These are phyloP conservation scores for Scleroderma bovista DNA, from an alignment of 768 basidiomycete species.

Conservation along the genomic window DNA sequence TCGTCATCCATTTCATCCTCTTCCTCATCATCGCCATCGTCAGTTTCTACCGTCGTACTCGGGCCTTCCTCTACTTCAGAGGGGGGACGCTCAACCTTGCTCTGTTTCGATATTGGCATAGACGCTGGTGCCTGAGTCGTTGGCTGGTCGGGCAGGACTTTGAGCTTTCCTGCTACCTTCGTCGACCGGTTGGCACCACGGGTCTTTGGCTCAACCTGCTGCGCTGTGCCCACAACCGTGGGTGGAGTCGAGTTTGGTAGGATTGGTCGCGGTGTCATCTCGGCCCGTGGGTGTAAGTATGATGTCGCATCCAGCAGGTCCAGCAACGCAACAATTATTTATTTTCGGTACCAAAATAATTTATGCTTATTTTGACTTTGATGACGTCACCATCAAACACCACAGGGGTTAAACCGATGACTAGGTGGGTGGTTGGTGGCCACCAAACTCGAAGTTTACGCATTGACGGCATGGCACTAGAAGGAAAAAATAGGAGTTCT, in stretches of 20 bases:
- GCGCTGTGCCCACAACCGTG: not conserved
- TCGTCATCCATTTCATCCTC: slow-evolving; percentile 55
- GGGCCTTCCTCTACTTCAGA: slow-evolving; percentile 37
- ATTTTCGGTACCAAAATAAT: not conserved
- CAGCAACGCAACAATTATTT: not conserved
- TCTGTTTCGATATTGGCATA: slow-evolving; percentile 19
- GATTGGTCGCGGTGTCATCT: slow-evolving; percentile 28
- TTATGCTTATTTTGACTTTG: not conserved
- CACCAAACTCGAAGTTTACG: too few relatives aligned
- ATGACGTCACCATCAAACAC: not conserved
- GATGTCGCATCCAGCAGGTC: too few relatives aligned
- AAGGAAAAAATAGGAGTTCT: too few relatives aligned
- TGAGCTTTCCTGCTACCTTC: slow-evolving; percentile 80
- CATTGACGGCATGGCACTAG: too few relatives aligned
- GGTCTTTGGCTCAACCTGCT: slow-evolving; percentile 42
- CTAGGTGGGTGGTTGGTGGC: too few relatives aligned
- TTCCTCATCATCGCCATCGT: slow-evolving; percentile 65
- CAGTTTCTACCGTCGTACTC: slow-evolving; percentile 54
- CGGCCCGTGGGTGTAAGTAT: too few relatives aligned
- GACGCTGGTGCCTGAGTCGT: slow-evolving; percentile 33
- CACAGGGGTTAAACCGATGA: too few relatives aligned
- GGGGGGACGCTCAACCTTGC: slow-evolving; percentile 11
- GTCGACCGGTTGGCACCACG: slow-evolving; percentile 76
- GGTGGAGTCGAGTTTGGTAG: slow-evolving; percentile 19
- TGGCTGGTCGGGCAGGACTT: slow-evolving; percentile 83